Percentiles rank a stretch among this genome's conserved stretches.
These are phyloP conservation scores for Syzygium oleosum DNA, from an alignment of 345 rosid species.

Conservation along the genomic window DNA sequence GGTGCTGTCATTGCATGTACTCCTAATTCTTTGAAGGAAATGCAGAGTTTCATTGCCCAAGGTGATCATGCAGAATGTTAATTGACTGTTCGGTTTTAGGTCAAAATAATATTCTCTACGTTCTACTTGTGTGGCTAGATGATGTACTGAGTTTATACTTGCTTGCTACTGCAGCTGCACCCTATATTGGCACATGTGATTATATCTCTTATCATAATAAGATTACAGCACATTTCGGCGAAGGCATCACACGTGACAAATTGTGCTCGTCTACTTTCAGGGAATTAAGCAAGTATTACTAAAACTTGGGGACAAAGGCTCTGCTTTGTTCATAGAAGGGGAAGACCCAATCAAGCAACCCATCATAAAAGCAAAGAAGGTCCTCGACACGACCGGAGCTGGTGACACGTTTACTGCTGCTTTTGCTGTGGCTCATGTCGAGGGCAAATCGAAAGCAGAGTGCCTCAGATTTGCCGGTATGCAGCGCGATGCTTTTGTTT, in stretches of 20 bases:
- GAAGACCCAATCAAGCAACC: constrained; percentile 65
- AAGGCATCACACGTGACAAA: not conserved
- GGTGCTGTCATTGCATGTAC: not conserved
- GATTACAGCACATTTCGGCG: not conserved
- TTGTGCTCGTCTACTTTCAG: constrained; percentile 24
- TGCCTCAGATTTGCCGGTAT: constrained; percentile 90
- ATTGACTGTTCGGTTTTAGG: not conserved
- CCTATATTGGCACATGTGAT: not conserved
- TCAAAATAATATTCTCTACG: not conserved
- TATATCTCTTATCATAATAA: not conserved
- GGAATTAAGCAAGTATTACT: constrained; percentile 80
- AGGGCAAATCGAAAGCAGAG: constrained; percentile 67
- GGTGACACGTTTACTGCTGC: constrained; percentile 98
- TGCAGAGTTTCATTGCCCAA: not conserved
- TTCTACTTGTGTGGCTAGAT: not conserved
- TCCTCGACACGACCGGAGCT: constrained; percentile 92
- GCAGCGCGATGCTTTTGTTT: not conserved
- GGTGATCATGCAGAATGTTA: not conserved
- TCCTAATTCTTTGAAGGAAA: not conserved
- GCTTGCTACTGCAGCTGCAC: not conserved
- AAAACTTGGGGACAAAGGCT: constrained; percentile 89
- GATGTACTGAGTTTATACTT: not conserved
- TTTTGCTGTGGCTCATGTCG: constrained; percentile 86
- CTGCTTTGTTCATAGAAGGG: constrained; percentile 72
- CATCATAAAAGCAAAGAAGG: constrained; percentile 56